Conservation (phyloP, 148 eudicot genomes). For the Cornus suecica region DNA sequence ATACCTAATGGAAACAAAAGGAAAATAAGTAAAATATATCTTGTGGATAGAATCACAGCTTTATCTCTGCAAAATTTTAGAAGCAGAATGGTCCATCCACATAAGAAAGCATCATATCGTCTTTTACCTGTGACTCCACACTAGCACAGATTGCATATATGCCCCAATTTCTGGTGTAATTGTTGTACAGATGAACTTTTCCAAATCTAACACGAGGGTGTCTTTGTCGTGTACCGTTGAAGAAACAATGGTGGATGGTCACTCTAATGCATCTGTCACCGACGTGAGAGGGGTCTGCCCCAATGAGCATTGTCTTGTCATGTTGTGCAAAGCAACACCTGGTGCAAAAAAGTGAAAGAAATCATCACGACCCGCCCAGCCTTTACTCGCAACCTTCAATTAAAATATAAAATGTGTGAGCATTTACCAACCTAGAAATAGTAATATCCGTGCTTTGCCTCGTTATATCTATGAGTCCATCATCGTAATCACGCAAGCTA, state of each 20-base stretch:
- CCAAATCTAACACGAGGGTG: constrained; percentile 80
- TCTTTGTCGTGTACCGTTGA: constrained; percentile 74
- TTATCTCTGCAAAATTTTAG: neutral
- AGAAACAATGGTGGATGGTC: constrained; percentile 84
- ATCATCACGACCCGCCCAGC: neutral
- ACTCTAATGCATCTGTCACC: constrained; percentile 77
- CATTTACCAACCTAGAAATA: constrained; percentile 56
- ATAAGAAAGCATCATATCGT: neutral
- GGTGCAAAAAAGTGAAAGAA: neutral
- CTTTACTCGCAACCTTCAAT: neutral
- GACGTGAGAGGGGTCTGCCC: constrained; percentile 66
- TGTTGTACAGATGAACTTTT: constrained; percentile 79
- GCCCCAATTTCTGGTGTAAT: constrained; percentile 79
- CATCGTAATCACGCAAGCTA: constrained; percentile 64
- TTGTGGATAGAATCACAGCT: neutral
- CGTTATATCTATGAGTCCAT: constrained; percentile 79
- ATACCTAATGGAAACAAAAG: constrained; percentile 35
- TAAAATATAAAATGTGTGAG: neutral
- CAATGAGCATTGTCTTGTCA: constrained; percentile 78
- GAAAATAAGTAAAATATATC: neutral
- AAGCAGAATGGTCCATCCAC: neutral
- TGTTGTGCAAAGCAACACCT: constrained; percentile 68
- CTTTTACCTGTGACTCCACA: constrained; percentile 73
- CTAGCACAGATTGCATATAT: constrained; percentile 81
- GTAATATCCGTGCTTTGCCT: constrained; percentile 77